Evolutionary conservation across 495 filamentous ascomycete species (phyloP).

Genomic region (Neurospora discreta): DNA sequence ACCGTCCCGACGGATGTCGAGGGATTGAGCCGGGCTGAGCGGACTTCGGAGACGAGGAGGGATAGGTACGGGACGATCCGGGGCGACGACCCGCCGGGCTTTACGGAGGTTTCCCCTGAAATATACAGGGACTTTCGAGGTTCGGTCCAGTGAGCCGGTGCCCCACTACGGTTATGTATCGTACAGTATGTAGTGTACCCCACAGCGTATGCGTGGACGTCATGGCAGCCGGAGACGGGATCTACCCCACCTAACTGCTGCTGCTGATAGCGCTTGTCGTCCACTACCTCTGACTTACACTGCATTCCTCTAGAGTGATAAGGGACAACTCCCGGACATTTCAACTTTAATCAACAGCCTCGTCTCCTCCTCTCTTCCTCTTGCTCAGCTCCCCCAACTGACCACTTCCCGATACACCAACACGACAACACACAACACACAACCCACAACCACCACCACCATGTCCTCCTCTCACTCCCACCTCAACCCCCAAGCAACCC

Average conservation of each 20-base stretch:
- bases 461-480: neutral
- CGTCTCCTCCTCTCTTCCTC: neutral
- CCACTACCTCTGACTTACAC: too few species aligned
- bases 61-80: neutral
- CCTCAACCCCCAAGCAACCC: constrained; percentile 12
- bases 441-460: neutral
- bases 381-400: neutral
- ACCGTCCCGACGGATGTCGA: neutral
- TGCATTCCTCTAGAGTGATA: too few species aligned
- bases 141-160: neutral
- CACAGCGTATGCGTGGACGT: neutral
- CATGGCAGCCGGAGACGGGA: neutral
- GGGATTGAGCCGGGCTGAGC: neutral
- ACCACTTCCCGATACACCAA: neutral
- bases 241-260: neutral
- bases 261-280: too few species aligned
- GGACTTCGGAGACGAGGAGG: neutral
- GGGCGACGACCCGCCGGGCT: neutral
- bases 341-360: too few species aligned
- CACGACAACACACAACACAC: neutral
- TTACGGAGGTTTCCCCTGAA: neutral
- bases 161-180: too few species aligned
- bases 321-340: too few species aligned
- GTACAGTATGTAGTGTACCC: neutral
- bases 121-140: neutral